Evolutionary conservation across 208 protist genomes (phyloP).

Genomic region (Leishmania arabica): DNA sequence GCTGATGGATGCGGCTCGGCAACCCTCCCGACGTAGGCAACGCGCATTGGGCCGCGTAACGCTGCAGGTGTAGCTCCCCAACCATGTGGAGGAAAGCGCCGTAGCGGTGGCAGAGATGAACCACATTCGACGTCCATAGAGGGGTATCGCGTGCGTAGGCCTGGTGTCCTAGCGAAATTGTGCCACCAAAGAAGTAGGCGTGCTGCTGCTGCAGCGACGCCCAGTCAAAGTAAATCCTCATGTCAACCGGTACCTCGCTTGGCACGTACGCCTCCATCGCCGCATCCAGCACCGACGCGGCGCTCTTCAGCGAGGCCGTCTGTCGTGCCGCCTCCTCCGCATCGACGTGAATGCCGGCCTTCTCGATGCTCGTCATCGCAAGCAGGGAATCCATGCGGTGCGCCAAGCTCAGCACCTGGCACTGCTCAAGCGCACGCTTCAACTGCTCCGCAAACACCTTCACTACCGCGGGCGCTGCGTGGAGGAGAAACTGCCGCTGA

Average conservation of each 20-base stretch:
- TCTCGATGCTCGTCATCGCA: slow-evolving; percentile 76
- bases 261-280: slow-evolving; percentile 65
- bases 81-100: slow-evolving; percentile 51
- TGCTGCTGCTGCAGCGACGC: slow-evolving; percentile 61
- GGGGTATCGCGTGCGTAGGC: slow-evolving; percentile 27
- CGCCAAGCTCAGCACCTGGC: slow-evolving; percentile 63
- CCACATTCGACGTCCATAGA: slow-evolving; percentile 74
- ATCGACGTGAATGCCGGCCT: slow-evolving; percentile 74
- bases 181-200: slow-evolving; percentile 84
- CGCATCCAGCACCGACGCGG: slow-evolving; percentile 52
- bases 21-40: slow-evolving; percentile 32
- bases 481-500: slow-evolving; percentile 51
- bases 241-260: slow-evolving; percentile 65
- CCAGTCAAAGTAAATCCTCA: slow-evolving; percentile 81
- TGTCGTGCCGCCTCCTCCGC: slow-evolving; percentile 58
- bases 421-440: slow-evolving; percentile 37
- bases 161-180: slow-evolving; percentile 50
- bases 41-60: slow-evolving; percentile 60
- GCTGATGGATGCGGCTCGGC: slow-evolving; percentile 36
- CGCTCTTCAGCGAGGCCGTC: slow-evolving; percentile 53
- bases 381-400: slow-evolving; percentile 87
- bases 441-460: slow-evolving; percentile 66
- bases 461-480: slow-evolving; percentile 46
- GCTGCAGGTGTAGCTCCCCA: slow-evolving; percentile 73
- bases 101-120: slow-evolving; percentile 77